phyloP scores from a whole-genome alignment of 257 asterid genomes.

The Penstemon barbatus region DNA sequence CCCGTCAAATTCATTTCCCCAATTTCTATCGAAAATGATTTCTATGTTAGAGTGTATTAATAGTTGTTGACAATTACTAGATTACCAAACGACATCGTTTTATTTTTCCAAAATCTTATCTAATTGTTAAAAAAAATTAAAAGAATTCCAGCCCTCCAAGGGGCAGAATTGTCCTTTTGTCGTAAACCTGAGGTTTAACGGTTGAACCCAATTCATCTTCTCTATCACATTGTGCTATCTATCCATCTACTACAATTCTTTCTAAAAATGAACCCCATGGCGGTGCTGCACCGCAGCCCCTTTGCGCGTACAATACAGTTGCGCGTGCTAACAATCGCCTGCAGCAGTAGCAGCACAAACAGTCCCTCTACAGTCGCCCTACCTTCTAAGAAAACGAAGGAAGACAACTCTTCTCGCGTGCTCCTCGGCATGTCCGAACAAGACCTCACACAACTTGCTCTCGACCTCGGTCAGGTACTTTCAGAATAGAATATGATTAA shows the following conservation, averaged over 20 bases:
- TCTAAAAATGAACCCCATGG: constrained; percentile 39
- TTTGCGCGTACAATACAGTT: constrained; percentile 45
- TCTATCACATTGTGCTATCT: no score
- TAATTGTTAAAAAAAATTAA: background rate
- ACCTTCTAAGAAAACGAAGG: constrained; percentile 47
- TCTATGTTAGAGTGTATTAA: no score
- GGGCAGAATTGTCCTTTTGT: background rate
- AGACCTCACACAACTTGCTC: constrained; percentile 74
- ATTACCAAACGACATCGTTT: no score
- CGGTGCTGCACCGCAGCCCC: constrained; percentile 57
- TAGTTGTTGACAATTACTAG: no score
- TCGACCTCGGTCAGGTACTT: constrained; percentile 68
- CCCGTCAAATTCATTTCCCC: no score
- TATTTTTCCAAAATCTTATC: no score
- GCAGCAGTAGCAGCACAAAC: constrained; percentile 29
- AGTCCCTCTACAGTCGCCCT: constrained; percentile 33
- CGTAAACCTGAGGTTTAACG: background rate
- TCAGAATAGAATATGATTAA: background rate
- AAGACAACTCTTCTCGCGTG: constrained; percentile 39
- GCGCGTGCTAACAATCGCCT: constrained; percentile 48
- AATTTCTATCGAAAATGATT: no score
- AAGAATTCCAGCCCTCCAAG: background rate
- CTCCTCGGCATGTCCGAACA: constrained; percentile 84
- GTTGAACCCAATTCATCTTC: background rate
- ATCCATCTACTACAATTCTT: no score